Percentiles rank a stretch among this genome's conserved stretches.
These are phyloP conservation scores for Epicoccum nigrum DNA, from an alignment of 2,329 filamentous ascomycete genomes.

Conservation along the genomic window DNA sequence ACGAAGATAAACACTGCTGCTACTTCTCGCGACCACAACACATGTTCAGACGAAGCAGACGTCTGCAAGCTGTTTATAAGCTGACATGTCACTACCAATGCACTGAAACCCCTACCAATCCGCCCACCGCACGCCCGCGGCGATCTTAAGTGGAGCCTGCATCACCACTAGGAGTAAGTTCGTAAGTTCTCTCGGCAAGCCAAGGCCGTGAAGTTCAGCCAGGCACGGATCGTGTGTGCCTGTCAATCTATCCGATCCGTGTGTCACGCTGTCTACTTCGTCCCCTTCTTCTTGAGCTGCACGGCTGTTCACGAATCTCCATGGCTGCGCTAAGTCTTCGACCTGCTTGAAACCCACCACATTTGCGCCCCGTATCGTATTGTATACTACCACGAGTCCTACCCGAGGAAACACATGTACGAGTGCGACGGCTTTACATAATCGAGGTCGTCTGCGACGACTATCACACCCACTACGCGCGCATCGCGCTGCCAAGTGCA, in stretches of 20 bases:
- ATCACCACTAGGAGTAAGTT: no score
- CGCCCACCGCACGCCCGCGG: constrained; percentile 6
- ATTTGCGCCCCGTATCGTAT: neutral
- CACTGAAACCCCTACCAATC: neutral
- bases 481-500: constrained; percentile 13
- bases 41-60: no score
- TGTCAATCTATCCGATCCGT: constrained; percentile 11
- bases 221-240: constrained; percentile 20
- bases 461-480: neutral
- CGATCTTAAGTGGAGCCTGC: constrained; percentile 25
- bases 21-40: no score
- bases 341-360: constrained; percentile 7
- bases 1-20: neutral
- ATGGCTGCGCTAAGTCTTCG: constrained; percentile 30
- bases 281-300: constrained; percentile 1
- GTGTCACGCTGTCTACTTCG: constrained; percentile 11
- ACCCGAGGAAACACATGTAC: neutral
- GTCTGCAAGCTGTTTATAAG: no score
- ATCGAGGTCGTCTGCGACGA: neutral
- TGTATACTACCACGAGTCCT: constrained; percentile 4
- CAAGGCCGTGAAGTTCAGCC: constrained; percentile 30
- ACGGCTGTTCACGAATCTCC: neutral
- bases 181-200: constrained; percentile 24
- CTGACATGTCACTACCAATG: neutral
- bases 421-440: neutral